Percentiles rank a stretch among this genome's conserved stretches.
phyloP scores from a whole-genome alignment of 2,329 filamentous ascomycete species.

The Mollisia scopiformis region DNA sequence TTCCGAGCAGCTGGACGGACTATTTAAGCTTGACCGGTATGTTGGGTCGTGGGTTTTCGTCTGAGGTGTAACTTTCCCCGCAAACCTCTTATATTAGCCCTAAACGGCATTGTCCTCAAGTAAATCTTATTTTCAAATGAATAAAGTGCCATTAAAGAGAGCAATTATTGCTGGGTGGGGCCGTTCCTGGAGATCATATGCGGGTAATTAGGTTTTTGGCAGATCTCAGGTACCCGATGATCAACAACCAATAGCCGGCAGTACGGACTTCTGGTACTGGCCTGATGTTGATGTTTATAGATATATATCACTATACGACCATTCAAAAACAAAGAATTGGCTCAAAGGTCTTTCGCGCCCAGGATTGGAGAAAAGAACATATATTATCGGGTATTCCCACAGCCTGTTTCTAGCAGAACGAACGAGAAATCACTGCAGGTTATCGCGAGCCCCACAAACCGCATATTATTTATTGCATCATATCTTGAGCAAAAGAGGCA shows the following conservation, averaged over 20 bases:
- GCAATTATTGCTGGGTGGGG: background rate
- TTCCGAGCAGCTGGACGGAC: background rate
- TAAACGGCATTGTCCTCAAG: background rate
- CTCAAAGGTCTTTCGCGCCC: background rate
- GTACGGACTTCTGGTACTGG: background rate
- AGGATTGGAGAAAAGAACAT: background rate
- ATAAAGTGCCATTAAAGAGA: background rate
- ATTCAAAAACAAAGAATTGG: background rate
- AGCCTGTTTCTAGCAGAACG: too few species aligned
- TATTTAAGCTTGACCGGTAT: slow-evolving; percentile 16
- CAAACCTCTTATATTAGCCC: slow-evolving; percentile 14
- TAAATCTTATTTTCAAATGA: background rate
- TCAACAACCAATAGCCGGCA: background rate
- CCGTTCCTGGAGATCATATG: slow-evolving; percentile 4
- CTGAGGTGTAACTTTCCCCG: slow-evolving; percentile 7
- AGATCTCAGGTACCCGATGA: background rate
- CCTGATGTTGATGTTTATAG: background rate
- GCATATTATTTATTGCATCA: too few species aligned
- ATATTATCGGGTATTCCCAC: background rate
- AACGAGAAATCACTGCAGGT: too few species aligned
- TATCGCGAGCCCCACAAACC: too few species aligned
- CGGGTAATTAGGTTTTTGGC: slow-evolving; percentile 2
- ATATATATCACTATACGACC: background rate
- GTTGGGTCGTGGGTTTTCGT: slow-evolving; percentile 3
- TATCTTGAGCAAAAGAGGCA: too few species aligned